These are phyloP conservation scores for Alternaria longipes DNA, from an alignment of 2,329 filamentous ascomycete genomes.

Conservation along the genomic window DNA sequence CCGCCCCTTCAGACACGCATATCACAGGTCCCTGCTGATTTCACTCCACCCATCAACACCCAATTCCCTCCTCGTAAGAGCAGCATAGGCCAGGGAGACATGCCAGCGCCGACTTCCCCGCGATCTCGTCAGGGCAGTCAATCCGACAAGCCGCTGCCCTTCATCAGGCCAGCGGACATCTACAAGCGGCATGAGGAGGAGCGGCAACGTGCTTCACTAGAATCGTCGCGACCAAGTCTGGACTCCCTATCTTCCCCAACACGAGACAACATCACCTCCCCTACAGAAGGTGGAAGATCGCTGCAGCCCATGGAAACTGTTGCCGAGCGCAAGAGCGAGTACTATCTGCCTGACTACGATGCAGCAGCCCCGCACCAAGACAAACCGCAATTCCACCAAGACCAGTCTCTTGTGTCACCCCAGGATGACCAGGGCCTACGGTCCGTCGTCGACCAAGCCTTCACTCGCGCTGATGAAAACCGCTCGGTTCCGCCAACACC, in stretches of 20 bases:
- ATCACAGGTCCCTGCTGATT: constrained; percentile 50
- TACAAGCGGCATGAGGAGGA: constrained; percentile 78
- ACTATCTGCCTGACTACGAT: constrained; percentile 57
- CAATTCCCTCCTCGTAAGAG: constrained; percentile 69
- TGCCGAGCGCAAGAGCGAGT: constrained; percentile 67
- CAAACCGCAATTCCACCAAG: constrained; percentile 16
- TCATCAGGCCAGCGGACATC: constrained; percentile 79
- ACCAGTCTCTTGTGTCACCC: constrained; percentile 27
- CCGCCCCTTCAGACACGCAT: constrained; percentile 58
- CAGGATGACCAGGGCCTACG: constrained; percentile 42
- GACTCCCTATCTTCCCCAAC: constrained; percentile 57
- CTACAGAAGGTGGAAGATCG: constrained; percentile 34
- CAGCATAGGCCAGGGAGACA: constrained; percentile 62
- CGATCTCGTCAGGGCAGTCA: constrained; percentile 43
- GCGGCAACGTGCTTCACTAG: constrained; percentile 64
- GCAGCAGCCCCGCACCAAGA: constrained; percentile 17
- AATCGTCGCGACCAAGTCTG: constrained; percentile 65
- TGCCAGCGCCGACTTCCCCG: constrained; percentile 36
- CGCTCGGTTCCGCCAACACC: constrained; percentile 63
- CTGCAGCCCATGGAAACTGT: constrained; percentile 61
- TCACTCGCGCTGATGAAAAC: constrained; percentile 67
- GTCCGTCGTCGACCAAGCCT: constrained; percentile 70
- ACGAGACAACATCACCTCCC: constrained; percentile 31
- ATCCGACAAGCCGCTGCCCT: constrained; percentile 64
- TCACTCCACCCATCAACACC: constrained; percentile 41